phyloP scores from a whole-genome alignment of 257 asterid species.

The Schizonepeta tenuifolia region DNA sequence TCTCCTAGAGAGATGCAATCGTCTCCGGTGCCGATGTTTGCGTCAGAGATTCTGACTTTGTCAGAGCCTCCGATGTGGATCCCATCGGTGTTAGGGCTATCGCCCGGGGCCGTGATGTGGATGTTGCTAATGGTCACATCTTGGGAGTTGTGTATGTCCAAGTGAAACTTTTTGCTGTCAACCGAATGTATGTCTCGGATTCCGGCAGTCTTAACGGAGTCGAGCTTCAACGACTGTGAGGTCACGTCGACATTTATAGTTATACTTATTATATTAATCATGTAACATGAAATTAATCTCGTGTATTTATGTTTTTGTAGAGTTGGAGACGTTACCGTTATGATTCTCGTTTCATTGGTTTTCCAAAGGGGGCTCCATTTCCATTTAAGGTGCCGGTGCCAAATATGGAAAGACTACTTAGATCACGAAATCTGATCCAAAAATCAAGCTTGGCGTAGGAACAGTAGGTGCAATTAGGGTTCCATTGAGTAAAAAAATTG shows the following conservation, averaged over 20 bases:
- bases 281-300: no score
- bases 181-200: constrained; percentile 19
- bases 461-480: constrained; percentile 24
- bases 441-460: background rate
- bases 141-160: background rate
- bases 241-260: no score
- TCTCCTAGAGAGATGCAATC: constrained; percentile 45
- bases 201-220: background rate
- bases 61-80: constrained; percentile 38
- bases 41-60: background rate
- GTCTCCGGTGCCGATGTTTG: constrained; percentile 37
- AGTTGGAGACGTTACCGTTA: background rate
- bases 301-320: no score
- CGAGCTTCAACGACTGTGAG: constrained; percentile 22
- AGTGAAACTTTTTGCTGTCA: constrained; percentile 42
- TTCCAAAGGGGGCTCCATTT: constrained; percentile 36
- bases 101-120: constrained; percentile 28
- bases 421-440: constrained; percentile 13
- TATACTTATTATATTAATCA: no score
- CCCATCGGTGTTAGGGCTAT: constrained; percentile 53
- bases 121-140: constrained; percentile 21
- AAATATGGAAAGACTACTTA: background rate
- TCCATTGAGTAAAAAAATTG: constrained; percentile 1
- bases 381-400: constrained; percentile 39
- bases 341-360: no score